Percentiles rank a stretch among this genome's conserved stretches.
Conservation (phyloP, 805 yeast species). For the Spathaspora gorwiae region DNA sequence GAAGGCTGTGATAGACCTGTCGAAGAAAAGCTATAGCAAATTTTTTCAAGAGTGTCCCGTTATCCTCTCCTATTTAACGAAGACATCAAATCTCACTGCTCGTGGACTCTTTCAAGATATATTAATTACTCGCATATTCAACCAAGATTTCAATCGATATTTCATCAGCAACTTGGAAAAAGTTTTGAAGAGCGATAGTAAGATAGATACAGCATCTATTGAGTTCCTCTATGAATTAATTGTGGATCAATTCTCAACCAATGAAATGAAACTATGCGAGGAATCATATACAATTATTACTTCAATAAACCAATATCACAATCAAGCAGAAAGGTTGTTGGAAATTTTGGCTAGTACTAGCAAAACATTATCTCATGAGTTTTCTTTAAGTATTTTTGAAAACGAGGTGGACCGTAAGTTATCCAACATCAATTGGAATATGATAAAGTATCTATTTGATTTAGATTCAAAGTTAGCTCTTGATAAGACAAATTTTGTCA, state of each 20-base stretch:
- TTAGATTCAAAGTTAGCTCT: conserved; percentile 60
- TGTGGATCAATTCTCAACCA: conserved; percentile 26
- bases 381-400: conserved; percentile 39
- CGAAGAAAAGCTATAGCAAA: conserved; percentile 27
- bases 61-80: conserved; percentile 7
- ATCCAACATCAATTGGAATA: conserved; percentile 34
- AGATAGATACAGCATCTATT: conserved; percentile 8
- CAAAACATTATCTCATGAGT: conserved; percentile 49
- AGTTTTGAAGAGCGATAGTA: background rate
- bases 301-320: conserved; percentile 24
- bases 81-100: background rate
- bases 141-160: conserved; percentile 3
- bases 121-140: background rate
- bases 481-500: conserved; percentile 24
- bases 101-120: conserved; percentile 1
- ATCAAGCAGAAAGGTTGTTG: conserved; percentile 40
- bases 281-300: conserved; percentile 42
- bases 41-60: conserved; percentile 22
- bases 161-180: conserved; percentile 2
- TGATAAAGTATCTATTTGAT: conserved; percentile 45
- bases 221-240: conserved; percentile 19
- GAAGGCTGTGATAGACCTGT: conserved; percentile 17
- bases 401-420: conserved; percentile 19
- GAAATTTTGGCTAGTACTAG: conserved; percentile 45
- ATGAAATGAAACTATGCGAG: conserved; percentile 42